Evolutionary conservation across 495 filamentous ascomycete species (phyloP).

Genomic region (Aspergillus leporis): DNA sequence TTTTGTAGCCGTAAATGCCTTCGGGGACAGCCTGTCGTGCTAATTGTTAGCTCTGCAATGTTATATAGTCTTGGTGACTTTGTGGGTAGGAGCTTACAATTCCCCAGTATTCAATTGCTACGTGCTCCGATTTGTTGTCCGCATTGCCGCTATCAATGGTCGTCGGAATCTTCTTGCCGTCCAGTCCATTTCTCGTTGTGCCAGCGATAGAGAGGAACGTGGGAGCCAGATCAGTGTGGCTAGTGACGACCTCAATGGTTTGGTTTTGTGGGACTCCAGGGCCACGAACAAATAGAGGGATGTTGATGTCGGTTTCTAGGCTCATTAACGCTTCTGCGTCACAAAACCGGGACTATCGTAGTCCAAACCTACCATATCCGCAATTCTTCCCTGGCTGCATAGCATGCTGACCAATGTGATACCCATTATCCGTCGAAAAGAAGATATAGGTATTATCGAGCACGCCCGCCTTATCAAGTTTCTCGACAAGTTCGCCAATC

Average conservation of each 20-base stretch:
- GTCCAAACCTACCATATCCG: slow-evolving; percentile 61
- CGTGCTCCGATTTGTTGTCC: slow-evolving; percentile 53
- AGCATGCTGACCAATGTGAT: slow-evolving; percentile 68
- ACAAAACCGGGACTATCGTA: slow-evolving; percentile 19
- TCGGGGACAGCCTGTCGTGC: slow-evolving; percentile 43
- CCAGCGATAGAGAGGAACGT: slow-evolving; percentile 56
- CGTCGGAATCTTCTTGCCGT: slow-evolving; percentile 54
- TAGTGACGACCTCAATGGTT: slow-evolving; percentile 54
- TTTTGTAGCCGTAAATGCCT: slow-evolving; percentile 41
- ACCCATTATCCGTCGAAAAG: slow-evolving; percentile 69
- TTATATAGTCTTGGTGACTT: not conserved
- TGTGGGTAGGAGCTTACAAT: slow-evolving; percentile 20
- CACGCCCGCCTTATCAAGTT: slow-evolving; percentile 49
- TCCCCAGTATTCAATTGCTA: slow-evolving; percentile 64
- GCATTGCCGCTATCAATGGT: slow-evolving; percentile 26
- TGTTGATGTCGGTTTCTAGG: slow-evolving; percentile 65
- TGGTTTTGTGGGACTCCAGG: slow-evolving; percentile 51
- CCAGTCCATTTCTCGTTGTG: slow-evolving; percentile 43
- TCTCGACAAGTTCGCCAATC: slow-evolving; percentile 53
- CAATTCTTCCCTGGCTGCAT: slow-evolving; percentile 68
- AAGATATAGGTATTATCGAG: slow-evolving; percentile 68
- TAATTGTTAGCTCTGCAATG: not conserved
- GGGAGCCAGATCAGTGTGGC: slow-evolving; percentile 67
- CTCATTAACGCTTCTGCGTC: not conserved
- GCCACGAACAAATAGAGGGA: slow-evolving; percentile 61